Conservation (phyloP, 768 basidiomycete genomes). For the Suillus variegatus region DNA sequence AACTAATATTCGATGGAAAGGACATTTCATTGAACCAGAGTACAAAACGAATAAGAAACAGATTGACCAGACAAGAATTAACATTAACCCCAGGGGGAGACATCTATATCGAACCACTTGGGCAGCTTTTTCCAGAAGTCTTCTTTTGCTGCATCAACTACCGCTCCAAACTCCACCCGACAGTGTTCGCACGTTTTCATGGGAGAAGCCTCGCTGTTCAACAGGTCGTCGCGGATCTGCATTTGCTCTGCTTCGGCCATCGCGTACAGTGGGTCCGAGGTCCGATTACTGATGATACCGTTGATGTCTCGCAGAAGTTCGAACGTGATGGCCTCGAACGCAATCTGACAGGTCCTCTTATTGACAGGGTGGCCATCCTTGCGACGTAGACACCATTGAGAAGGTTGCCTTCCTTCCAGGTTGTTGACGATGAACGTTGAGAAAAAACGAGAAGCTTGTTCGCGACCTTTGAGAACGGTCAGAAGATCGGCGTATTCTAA, state of each 20-base stretch:
- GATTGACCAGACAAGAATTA: neutral
- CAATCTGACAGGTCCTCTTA: conserved; percentile 63
- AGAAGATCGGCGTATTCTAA: conserved; percentile 55
- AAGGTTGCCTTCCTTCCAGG: conserved; percentile 63
- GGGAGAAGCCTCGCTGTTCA: conserved; percentile 43
- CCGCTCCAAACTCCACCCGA: conserved; percentile 58
- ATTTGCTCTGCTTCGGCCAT: conserved; percentile 68
- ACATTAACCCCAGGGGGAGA: conserved; percentile 37
- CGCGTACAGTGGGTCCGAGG: conserved; percentile 70
- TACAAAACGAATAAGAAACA: neutral
- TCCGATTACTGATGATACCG: conserved; percentile 63
- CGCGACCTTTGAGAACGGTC: conserved; percentile 64
- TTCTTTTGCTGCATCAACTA: conserved; percentile 58
- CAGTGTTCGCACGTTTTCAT: conserved; percentile 67
- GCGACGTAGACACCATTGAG: conserved; percentile 49
- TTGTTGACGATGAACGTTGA: conserved; percentile 78
- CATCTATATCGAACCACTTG: conserved; percentile 62
- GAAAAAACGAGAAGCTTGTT: conserved; percentile 71
- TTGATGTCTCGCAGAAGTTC: conserved; percentile 75
- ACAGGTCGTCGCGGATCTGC: conserved; percentile 54
- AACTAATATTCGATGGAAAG: neutral
- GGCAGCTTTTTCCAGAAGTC: conserved; percentile 69
- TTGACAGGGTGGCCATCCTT: conserved; percentile 45
- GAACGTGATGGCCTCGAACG: conserved; percentile 74
- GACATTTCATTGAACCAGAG: neutral